Conservation (phyloP, 2,329 filamentous ascomycete species). For the Aspergillus nomiae region DNA sequence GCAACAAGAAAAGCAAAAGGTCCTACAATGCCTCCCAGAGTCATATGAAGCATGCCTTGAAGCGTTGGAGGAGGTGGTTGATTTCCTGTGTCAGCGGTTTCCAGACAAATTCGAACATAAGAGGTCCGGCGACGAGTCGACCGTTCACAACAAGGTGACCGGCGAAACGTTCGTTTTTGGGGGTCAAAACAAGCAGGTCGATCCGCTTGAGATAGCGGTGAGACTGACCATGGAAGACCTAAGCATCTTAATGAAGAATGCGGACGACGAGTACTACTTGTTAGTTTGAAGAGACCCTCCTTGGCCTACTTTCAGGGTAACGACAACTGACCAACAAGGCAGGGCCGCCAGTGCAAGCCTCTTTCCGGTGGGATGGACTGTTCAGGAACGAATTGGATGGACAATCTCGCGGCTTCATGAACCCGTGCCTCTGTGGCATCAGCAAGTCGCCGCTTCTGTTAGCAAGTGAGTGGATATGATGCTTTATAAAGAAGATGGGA, state of each 20-base stretch:
- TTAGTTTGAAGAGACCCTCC: constrained; percentile 25
- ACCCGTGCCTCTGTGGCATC: constrained; percentile 53
- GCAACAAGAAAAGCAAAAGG: constrained; percentile 38
- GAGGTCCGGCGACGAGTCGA: constrained; percentile 26
- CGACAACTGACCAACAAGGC: constrained; percentile 6
- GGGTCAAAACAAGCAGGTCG: constrained; percentile 32
- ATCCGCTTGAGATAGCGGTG: constrained; percentile 54
- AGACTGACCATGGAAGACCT: constrained; percentile 56
- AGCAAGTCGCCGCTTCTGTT: constrained; percentile 46
- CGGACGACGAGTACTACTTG: constrained; percentile 52
- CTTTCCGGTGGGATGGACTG: constrained; percentile 56
- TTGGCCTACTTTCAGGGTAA: not conserved
- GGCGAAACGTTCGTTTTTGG: constrained; percentile 47
- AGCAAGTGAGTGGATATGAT: constrained; percentile 38
- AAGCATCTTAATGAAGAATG: constrained; percentile 50
- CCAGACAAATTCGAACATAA: constrained; percentile 46
- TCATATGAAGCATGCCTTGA: constrained; percentile 51
- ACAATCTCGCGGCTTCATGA: constrained; percentile 51
- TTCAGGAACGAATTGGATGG: constrained; percentile 52
- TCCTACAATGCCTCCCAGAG: constrained; percentile 49
- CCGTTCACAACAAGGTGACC: constrained; percentile 47
- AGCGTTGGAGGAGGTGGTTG: constrained; percentile 47
- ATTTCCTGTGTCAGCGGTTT: constrained; percentile 49
- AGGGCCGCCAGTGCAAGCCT: constrained; percentile 55
- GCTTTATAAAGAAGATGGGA: not conserved